Base-by-base conservation (phyloP, 768 basidiomycete genomes). In the Hygrocybe punicea region DNA sequence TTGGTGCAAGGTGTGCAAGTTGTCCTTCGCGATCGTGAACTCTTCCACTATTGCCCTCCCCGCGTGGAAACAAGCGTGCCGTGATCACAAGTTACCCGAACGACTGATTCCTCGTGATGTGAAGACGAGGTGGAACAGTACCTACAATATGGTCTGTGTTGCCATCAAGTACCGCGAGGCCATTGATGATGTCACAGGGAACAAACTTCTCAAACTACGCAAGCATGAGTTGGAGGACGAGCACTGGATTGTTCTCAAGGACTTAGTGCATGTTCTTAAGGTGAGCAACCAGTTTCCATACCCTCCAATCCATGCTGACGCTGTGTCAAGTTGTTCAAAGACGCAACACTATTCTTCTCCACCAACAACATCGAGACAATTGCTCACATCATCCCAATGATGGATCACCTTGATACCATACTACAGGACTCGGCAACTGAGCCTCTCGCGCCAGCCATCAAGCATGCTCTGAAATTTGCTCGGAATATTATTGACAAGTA, bases 401-500 rank as follows among this genome's bases (percentile, higher is more conserved):
- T 69, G 67, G 68, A 69, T 33, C 60, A 56, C 16, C 63, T 71
- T 25, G 58, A 73, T 36, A 19, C 59, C n/a, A 49, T 51, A 13
- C 62, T 70, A 21, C 59, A 61, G 13, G 60, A 37, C 3, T 8
- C 44, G 10, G 40, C 53, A 11, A n/a, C 53, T 2, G 46, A 55
- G 35, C 36, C 48, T 8, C 58, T 59, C 17, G 33, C n/a, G 13
- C 50, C 6, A 7, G 55, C 71, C 14, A 68, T 76, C 42, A 60
- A 56, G 14, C 58, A 61, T 8, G 61, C 68, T 4, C 51, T 69
- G 2, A 57, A 54, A 14, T 56, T 69, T 13, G 67, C 60, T 3
- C 71, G 72, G 42, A 55, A 61, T n/a, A 69, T 62, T 0, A 60
- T 76, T 2, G 72, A 75, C 58, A 24, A 57, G 1, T 76, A 76